Evolutionary conservation across 345 rosid species (phyloP).

Genomic region (Eucalyptus regnans): DNA sequence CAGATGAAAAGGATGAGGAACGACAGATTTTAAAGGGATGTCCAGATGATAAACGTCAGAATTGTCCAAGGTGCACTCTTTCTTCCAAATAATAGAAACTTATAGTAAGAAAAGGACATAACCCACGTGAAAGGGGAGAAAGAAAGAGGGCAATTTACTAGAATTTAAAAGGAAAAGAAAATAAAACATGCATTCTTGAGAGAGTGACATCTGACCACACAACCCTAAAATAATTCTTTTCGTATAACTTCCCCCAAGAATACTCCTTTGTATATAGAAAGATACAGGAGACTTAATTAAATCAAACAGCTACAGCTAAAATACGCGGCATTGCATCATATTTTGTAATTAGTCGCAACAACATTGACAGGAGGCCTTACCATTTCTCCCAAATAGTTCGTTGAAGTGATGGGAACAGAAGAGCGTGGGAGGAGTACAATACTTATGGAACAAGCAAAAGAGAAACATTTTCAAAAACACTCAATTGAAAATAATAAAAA

Average conservation of each 20-base stretch:
- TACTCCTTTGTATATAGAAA: background rate
- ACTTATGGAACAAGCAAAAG: background rate
- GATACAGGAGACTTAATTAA: background rate
- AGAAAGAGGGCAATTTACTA: background rate
- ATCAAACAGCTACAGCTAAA: background rate
- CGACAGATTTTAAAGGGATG: background rate
- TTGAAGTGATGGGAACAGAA: background rate
- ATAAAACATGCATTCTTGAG: background rate
- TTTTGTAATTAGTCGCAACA: background rate
- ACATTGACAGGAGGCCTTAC: background rate
- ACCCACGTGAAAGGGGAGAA: background rate
- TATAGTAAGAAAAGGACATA: background rate
- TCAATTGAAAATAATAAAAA: background rate
- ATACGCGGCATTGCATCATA: background rate
- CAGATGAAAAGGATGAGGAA: background rate
- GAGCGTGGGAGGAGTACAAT: background rate
- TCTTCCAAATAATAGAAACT: background rate
- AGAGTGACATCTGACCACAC: background rate
- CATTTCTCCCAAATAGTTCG: background rate
- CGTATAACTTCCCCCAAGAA: background rate
- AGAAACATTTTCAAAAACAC: background rate
- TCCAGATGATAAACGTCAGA: background rate
- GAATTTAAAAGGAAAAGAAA: background rate
- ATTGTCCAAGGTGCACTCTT: background rate
- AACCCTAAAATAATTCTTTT: background rate